Conservation (phyloP, 306 rosid species). For the Neltuma alba region DNA sequence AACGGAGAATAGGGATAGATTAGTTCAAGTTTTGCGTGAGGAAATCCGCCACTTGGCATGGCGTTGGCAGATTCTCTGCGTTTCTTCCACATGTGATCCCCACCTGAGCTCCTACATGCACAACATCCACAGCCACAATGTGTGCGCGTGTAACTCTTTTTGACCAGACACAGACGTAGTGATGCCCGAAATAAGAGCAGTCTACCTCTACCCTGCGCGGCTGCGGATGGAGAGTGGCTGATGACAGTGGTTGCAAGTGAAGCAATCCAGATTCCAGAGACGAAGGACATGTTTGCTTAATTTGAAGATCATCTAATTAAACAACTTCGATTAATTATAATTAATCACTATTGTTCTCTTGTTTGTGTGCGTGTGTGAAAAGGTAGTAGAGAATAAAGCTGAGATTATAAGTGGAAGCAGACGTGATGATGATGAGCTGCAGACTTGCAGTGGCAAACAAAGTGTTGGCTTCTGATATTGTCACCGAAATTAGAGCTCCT, state of each 20-base stretch:
- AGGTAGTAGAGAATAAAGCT: background rate
- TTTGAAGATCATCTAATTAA: background rate
- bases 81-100: constrained; percentile 5
- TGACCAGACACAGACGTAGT: no score
- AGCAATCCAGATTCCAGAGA: background rate
- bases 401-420: background rate
- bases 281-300: background rate
- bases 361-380: no score
- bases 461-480: no score
- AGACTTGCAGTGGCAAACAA: no score
- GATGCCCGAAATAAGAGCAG: background rate
- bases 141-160: no score
- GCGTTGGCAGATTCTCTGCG: constrained; percentile 1
- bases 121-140: no score
- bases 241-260: background rate
- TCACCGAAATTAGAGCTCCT: no score
- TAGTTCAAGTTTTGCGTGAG: background rate
- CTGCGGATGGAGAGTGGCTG: background rate
- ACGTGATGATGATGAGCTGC: no score
- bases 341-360: no score
- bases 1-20: background rate
- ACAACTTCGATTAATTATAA: background rate
- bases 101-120: background rate
- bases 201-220: background rate
- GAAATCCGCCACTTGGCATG: background rate